phyloP scores from a whole-genome alignment of 1,284 basidiomycete genomes.

The Chalciporus sp. region DNA sequence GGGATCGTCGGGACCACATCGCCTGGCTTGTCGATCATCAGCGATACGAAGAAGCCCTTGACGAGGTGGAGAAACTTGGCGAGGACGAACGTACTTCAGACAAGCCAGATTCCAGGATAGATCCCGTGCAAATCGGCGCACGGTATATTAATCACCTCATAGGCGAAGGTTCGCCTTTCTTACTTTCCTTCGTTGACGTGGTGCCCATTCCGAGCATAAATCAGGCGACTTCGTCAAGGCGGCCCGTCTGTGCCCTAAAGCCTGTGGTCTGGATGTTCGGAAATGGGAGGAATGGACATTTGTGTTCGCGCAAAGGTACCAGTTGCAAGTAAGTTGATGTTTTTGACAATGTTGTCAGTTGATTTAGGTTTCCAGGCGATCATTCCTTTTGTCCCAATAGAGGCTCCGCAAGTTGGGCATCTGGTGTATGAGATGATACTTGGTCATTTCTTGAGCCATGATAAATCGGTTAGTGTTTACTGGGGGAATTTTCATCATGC shows the following conservation, averaged over 20 bases:
- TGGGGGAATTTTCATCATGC: neutral
- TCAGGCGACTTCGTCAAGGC: slow-evolving; percentile 82
- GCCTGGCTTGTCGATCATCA: slow-evolving; percentile 89
- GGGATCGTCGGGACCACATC: slow-evolving; percentile 91
- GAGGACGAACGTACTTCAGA: slow-evolving; percentile 28
- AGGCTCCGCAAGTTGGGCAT: slow-evolving; percentile 78
- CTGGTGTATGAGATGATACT: slow-evolving; percentile 96
- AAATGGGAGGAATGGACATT: slow-evolving; percentile 98
- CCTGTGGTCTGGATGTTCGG: slow-evolving; percentile 78
- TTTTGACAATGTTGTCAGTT: neutral
- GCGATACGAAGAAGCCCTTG: slow-evolving; percentile 88
- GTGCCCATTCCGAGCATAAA: slow-evolving; percentile 2
- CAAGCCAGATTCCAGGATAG: slow-evolving; percentile 42
- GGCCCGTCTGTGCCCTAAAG: slow-evolving; percentile 84
- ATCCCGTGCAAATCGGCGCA: slow-evolving; percentile 78
- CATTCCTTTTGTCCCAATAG: slow-evolving; percentile 88
- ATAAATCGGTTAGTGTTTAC: slow-evolving; percentile 61
- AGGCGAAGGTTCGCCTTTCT: slow-evolving; percentile 58
- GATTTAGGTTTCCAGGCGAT: slow-evolving; percentile 56
- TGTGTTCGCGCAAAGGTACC: slow-evolving; percentile 81
- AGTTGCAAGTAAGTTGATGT: slow-evolving; percentile 64
- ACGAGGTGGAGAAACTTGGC: slow-evolving; percentile 71
- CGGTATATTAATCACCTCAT: slow-evolving; percentile 84
- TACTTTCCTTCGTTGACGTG: neutral
- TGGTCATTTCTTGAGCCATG: slow-evolving; percentile 81